A percentile compares a stretch with the other conserved stretches of the same genome.
Conservation (phyloP, 106 monocot species). For the Platanthera guangdongensis region DNA sequence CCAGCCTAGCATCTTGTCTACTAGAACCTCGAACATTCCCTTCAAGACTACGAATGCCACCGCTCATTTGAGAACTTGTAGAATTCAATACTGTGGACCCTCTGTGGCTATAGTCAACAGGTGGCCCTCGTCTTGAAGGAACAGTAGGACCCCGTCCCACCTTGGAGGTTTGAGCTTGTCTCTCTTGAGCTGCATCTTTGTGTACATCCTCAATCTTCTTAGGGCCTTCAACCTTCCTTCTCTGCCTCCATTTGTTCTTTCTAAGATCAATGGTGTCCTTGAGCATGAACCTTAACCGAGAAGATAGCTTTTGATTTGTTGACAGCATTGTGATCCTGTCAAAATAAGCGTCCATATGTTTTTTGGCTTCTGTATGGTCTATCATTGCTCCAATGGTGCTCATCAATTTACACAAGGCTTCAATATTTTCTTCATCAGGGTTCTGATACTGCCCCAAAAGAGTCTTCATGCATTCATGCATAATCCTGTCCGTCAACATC, state of each 20-base stretch:
- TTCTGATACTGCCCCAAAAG: conserved; percentile 53
- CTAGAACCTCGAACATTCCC: conserved; percentile 26
- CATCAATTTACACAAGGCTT: conserved; percentile 91
- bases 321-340: conserved; percentile 50
- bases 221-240: conserved; percentile 85
- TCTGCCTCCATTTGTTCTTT: conserved; percentile 75
- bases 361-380: conserved; percentile 67
- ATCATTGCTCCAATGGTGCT: conserved; percentile 82
- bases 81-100: conserved; percentile 34
- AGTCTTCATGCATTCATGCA: conserved; percentile 93
- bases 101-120: conserved; percentile 45
- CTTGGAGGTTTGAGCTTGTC: conserved; percentile 72
- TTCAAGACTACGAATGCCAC: conserved; percentile 29
- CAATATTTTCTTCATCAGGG: conserved; percentile 82
- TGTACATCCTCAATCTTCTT: conserved; percentile 98
- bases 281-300: conserved; percentile 75
- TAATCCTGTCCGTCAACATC: conserved; percentile 89
- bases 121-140: conserved; percentile 41
- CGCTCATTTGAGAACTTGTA: conserved; percentile 37
- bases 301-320: conserved; percentile 48
- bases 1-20: conserved; percentile 55
- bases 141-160: conserved; percentile 47
- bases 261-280: conserved; percentile 82
- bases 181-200: conserved; percentile 83
- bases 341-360: conserved; percentile 78